Conservation (phyloP, 2,329 filamentous ascomycete genomes). For the Xylaria sp. region DNA sequence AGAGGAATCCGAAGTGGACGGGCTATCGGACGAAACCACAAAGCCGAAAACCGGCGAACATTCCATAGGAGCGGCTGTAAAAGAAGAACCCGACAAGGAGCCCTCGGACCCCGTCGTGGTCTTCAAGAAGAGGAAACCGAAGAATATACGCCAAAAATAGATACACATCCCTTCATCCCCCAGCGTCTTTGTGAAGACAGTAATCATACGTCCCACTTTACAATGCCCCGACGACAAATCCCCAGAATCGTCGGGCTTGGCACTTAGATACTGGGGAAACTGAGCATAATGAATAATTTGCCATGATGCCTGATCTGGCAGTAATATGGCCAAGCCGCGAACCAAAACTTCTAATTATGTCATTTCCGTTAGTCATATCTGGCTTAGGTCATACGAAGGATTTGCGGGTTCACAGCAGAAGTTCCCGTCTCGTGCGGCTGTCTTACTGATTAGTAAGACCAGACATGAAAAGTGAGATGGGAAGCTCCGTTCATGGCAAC, state of each 20-base stretch:
- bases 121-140: slow-evolving; percentile 84
- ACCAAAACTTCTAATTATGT: neutral
- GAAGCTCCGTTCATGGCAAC: neutral
- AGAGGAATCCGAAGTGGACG: slow-evolving; percentile 52
- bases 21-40: slow-evolving; percentile 18
- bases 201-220: slow-evolving; percentile 1
- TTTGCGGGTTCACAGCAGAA: neutral
- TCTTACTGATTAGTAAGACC: neutral
- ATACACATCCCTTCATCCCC: slow-evolving; percentile 43
- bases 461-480: neutral
- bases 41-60: slow-evolving; percentile 18
- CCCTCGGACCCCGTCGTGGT: slow-evolving; percentile 62
- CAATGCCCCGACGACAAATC: neutral
- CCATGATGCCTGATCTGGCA: neutral
- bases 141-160: slow-evolving; percentile 70
- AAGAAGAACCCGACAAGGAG: slow-evolving; percentile 48
- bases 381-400: slow-evolving; percentile 1
- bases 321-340: neutral
- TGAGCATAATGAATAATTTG: neutral
- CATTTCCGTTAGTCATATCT: neutral
- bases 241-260: neutral
- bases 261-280: neutral
- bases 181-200: neutral
- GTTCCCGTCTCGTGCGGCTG: neutral
- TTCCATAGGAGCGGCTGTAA: slow-evolving; percentile 35